These are phyloP conservation scores for Calvatia gigantea DNA, from an alignment of 768 basidiomycete species.

Conservation along the genomic window DNA sequence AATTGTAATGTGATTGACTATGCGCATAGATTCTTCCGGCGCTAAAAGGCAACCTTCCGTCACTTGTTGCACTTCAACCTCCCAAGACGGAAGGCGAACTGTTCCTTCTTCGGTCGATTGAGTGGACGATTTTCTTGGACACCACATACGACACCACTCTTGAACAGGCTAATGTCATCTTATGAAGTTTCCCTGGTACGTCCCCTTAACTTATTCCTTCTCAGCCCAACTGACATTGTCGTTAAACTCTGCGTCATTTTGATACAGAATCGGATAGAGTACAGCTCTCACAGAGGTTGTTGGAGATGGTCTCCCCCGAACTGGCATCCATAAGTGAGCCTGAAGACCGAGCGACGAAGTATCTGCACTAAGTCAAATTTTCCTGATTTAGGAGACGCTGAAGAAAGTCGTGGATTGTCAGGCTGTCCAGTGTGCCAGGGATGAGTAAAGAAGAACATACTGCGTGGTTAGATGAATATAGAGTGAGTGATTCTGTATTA, in stretches of 20 bases:
- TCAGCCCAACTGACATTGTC: background rate
- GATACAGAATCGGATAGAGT: slow-evolving; percentile 69
- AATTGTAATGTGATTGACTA: no score
- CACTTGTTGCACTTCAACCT: slow-evolving; percentile 53
- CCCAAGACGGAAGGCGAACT: slow-evolving; percentile 55
- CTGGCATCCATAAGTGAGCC: slow-evolving; percentile 61
- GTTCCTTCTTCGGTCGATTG: slow-evolving; percentile 79
- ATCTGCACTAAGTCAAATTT: slow-evolving; percentile 80
- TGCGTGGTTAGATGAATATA: slow-evolving; percentile 65
- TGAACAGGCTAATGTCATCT: slow-evolving; percentile 82
- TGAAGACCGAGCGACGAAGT: slow-evolving; percentile 71
- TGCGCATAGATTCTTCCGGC: slow-evolving; percentile 52
- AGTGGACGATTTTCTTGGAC: slow-evolving; percentile 85
- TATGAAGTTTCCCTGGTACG: slow-evolving; percentile 87
- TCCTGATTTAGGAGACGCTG: slow-evolving; percentile 67
- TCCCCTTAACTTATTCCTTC: background rate
- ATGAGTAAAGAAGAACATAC: slow-evolving; percentile 56
- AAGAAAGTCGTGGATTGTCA: slow-evolving; percentile 60
- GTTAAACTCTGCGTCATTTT: no score
- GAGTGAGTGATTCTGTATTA: slow-evolving; percentile 31
- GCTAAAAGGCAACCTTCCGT: slow-evolving; percentile 56
- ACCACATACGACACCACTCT: slow-evolving; percentile 76
- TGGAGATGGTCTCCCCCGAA: slow-evolving; percentile 60
- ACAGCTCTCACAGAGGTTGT: slow-evolving; percentile 56
- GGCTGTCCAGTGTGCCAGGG: slow-evolving; percentile 49